phyloP scores from a whole-genome alignment of 2,329 filamentous ascomycete species.

The Microcera coccophila region DNA sequence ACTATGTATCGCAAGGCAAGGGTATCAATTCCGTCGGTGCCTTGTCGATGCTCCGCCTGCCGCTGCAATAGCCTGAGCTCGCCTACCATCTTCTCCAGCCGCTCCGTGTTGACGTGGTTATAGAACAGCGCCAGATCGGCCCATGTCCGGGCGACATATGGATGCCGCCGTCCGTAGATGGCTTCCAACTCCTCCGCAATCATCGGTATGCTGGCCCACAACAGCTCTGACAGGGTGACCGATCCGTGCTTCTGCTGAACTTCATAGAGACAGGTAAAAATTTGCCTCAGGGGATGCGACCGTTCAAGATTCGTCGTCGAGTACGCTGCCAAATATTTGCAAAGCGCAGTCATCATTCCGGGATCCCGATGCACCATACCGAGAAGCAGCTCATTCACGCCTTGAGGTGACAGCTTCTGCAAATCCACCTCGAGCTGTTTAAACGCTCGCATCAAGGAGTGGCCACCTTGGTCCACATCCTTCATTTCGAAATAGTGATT shows the following conservation, averaged over 20 bases:
- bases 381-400: constrained; percentile 41
- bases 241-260: constrained; percentile 45
- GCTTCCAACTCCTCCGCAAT: constrained; percentile 44
- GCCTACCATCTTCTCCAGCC: constrained; percentile 34
- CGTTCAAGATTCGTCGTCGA: constrained; percentile 42
- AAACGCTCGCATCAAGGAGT: constrained; percentile 41
- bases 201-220: constrained; percentile 40
- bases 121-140: constrained; percentile 41
- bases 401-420: constrained; percentile 41
- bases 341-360: constrained; percentile 44
- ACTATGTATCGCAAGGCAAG: constrained; percentile 40
- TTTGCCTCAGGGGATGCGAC: constrained; percentile 40
- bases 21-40: constrained; percentile 33
- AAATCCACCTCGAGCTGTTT: constrained; percentile 42
- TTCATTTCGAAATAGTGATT: constrained; percentile 41
- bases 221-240: constrained; percentile 39
- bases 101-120: constrained; percentile 34
- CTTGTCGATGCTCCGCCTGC: constrained; percentile 35
- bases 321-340: constrained; percentile 43
- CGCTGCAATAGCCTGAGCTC: constrained; percentile 37
- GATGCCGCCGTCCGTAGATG: constrained; percentile 41
- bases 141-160: constrained; percentile 42
- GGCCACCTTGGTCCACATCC: constrained; percentile 38
- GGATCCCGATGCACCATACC: constrained; percentile 43
- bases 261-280: constrained; percentile 42